phyloP scores from a whole-genome alignment of 306 rosid genomes.

The Vachellia pachyceras region DNA sequence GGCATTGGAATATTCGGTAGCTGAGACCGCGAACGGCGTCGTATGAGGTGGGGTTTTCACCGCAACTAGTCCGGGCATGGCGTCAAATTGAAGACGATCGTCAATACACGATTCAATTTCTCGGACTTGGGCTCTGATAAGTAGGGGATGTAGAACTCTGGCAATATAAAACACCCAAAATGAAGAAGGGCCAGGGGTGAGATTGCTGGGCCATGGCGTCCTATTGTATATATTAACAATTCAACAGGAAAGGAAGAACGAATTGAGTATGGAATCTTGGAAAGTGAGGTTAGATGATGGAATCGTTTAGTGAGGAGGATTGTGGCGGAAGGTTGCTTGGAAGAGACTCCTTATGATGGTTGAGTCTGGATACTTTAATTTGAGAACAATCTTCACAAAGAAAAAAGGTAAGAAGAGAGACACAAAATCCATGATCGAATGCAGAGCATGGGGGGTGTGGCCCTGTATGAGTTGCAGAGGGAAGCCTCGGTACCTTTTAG shows the following conservation, averaged over 20 bases:
- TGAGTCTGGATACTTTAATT: slow-evolving; percentile 56
- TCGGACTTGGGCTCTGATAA: background rate
- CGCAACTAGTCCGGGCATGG: slow-evolving; percentile 57
- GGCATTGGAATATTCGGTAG: slow-evolving; percentile 39
- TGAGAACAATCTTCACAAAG: slow-evolving; percentile 68
- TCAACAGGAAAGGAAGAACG: background rate
- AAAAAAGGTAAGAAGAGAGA: slow-evolving; percentile 67
- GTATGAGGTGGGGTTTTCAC: slow-evolving; percentile 48
- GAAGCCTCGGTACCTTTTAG: background rate
- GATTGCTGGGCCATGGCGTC: slow-evolving; percentile 13
- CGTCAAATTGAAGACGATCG: slow-evolving; percentile 32
- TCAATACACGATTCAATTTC: slow-evolving; percentile 28
- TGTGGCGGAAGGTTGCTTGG: slow-evolving; percentile 63
- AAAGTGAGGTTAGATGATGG: background rate
- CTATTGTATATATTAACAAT: slow-evolving; percentile 32
- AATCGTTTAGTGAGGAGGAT: slow-evolving; percentile 43
- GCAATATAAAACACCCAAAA: background rate
- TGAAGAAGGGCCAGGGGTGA: background rate
- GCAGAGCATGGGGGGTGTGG: background rate
- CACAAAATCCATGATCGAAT: slow-evolving; percentile 65
- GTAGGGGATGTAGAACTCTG: background rate
- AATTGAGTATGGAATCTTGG: slow-evolving; percentile 19
- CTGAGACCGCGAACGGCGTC: slow-evolving; percentile 39
- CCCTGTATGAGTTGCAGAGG: background rate
- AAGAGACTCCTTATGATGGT: slow-evolving; percentile 61